Percentiles rank a stretch among this genome's conserved stretches.
phyloP scores from a whole-genome alignment of 1,284 basidiomycete genomes.

The Naganishia cerealis region DNA sequence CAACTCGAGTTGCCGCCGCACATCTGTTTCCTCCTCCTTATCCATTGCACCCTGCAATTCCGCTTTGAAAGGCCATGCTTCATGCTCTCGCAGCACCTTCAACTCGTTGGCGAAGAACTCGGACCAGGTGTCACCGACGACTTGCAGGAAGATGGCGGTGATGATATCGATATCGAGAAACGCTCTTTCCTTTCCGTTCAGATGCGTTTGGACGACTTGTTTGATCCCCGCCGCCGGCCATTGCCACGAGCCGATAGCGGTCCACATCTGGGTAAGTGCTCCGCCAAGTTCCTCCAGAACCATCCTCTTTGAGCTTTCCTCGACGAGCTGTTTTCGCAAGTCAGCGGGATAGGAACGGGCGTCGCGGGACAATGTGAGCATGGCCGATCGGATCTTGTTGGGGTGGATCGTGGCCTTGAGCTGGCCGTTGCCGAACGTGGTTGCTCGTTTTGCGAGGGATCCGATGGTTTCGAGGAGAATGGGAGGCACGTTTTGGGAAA shows the following conservation, averaged over 20 bases:
- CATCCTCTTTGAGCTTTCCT: slow-evolving; percentile 22
- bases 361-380: slow-evolving; percentile 15
- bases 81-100: slow-evolving; percentile 2
- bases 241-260: slow-evolving; percentile 11
- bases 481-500: neutral
- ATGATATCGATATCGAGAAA: slow-evolving; percentile 23
- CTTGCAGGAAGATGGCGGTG: slow-evolving; percentile 25
- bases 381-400: slow-evolving; percentile 7
- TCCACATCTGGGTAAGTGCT: slow-evolving; percentile 12
- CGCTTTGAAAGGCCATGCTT: slow-evolving; percentile 19
- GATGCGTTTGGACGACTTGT: slow-evolving; percentile 15
- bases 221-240: slow-evolving; percentile 19
- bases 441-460: slow-evolving; percentile 6
- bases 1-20: slow-evolving; percentile 22
- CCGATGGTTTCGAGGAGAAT: neutral
- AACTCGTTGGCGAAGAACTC: slow-evolving; percentile 12
- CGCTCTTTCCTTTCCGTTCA: slow-evolving; percentile 26
- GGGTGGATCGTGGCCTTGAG: slow-evolving; percentile 23
- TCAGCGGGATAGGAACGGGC: slow-evolving; percentile 13
- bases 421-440: slow-evolving; percentile 14
- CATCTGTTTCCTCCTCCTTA: neutral
- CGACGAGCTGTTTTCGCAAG: slow-evolving; percentile 21
- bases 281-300: slow-evolving; percentile 15
- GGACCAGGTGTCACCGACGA: slow-evolving; percentile 23
- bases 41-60: slow-evolving; percentile 11